Conservation (phyloP, 441 rosid genomes). For the Brassica hybrid region DNA sequence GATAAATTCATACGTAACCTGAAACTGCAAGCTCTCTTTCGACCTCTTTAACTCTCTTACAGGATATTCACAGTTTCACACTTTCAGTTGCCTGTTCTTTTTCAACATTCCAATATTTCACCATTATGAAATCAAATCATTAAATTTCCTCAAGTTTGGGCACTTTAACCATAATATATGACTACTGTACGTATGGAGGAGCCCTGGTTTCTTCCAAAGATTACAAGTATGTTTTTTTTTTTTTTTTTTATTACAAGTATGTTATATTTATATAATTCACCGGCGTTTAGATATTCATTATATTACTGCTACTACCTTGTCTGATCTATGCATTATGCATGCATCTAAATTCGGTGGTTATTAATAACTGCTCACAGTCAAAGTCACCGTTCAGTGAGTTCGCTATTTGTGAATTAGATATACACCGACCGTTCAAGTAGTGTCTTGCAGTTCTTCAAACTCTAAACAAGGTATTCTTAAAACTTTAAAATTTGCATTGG, state of each 20-base stretch:
- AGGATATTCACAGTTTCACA: background rate
- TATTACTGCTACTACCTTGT: background rate
- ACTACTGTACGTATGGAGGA: background rate
- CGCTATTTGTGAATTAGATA: background rate
- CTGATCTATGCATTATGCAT: background rate
- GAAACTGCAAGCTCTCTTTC: background rate
- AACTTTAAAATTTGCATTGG: background rate
- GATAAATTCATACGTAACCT: background rate
- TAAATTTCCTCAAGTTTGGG: slow-evolving; percentile 18
- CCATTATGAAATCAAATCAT: background rate
- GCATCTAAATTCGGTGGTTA: slow-evolving; percentile 24
- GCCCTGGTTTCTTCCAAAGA: background rate
- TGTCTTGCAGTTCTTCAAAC: background rate
- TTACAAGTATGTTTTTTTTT: too few relatives aligned
- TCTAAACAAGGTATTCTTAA: background rate
- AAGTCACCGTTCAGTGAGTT: background rate
- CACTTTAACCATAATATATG: background rate
- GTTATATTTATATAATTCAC: slow-evolving; percentile 8
- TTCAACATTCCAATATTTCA: slow-evolving; percentile 7
- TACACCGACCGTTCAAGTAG: slow-evolving; percentile 1
- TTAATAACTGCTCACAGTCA: slow-evolving; percentile 10
- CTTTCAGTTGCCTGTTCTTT: background rate
- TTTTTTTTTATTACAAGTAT: background rate
- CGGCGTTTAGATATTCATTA: slow-evolving; percentile 12
- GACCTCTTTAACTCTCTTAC: background rate